Evolutionary conservation across 2,329 filamentous ascomycete species (phyloP), one percentile per base, ranked within the genome.

Genomic region (Calonectria montana): DNA sequence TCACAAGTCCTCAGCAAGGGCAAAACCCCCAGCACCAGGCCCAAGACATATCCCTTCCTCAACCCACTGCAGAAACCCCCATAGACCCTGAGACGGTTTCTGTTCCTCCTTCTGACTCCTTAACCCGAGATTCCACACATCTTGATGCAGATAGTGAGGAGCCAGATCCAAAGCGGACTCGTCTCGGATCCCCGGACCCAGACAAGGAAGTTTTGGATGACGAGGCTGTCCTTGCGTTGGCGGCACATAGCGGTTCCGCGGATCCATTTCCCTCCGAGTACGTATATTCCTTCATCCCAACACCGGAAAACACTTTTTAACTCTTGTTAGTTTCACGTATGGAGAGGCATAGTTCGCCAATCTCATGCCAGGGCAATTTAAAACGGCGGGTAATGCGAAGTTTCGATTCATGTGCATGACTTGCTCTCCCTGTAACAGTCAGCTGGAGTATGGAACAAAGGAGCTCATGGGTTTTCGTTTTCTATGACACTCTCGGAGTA

Each of bases 211-310:
- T 48, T 0, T 76, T 87, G 16, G 86, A 88, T 31, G 87, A 89
- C 69, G 86, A 88, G 68, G 86, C 86, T 6, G 85, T 89, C 15
- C 73, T 89, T 72, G 87, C 85, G 9, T 77, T 89, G 48, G 85
- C 86, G 21, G 85, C 83, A 4, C 85, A 88, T 69, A 86, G 83
- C 75, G 79, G 80, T 2, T 71, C 80, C 4, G 77, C 83, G 4
- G 84, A 87, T 31, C 78, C 81, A 9, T 88, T 86, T 73, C 76
- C 80, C 39, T 74, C 84, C 35, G 85, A 87, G 87, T 88, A 80
- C 82, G 87, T 59, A 47, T 75, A 18, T 5, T 23, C 18, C 4
- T 29, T 1, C 6, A 25, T 21, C 15, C 13, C 5, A 43, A 23
- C 12, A 3, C 4, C 8, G n/a, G 43, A 15, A 35, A 27, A 37